Evolutionary conservation across 2,329 filamentous ascomycete species (phyloP), one percentile per base, ranked within the genome.

Genomic region (Sodiomyces alkalinus): DNA sequence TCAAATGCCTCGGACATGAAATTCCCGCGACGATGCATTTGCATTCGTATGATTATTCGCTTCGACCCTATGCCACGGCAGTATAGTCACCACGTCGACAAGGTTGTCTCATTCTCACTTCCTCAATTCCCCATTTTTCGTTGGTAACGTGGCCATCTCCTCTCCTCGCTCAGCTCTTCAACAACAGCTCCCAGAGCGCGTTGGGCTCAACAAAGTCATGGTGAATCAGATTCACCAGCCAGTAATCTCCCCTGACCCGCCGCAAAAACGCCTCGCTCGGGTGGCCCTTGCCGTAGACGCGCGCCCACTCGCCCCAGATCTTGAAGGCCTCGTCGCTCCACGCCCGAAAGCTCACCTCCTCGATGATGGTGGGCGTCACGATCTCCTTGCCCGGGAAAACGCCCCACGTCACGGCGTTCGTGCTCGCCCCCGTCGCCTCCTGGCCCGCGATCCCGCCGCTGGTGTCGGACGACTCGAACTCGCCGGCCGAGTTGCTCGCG

Each of bases 321-420:
- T 78, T 79, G 57, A 90, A 98, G 1, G 90, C 87, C 62, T 98
- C 90, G 47, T 96, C 90, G 32, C 74, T 70, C 90, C 90, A 98
- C 6, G 86, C 83, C 36, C 74, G 68, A 64, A 96, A 96, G 48
- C 80, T 90, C 28, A 93, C 82, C 41, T 86, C 81, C 50, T 96
- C 87, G 44, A 96, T 92, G 46, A 96, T 96, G 2, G 87, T 96
- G 3, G 87, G 87, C 14, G 86, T 92, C 33, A 92, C 71, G 46
- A 96, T 96, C 53, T 96, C 87, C 56, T 94, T 94, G 22, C 83
- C 83, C 0, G 81, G 79, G 55, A 96, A 96, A 1, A 85, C 82
- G 28, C 87, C 87, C 87, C 87, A 96, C 0, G 90, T 98, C 2
- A 98, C 90, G 0, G 87, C 85, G 46, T 96, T 94, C 17, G 92